Evolutionary conservation across 208 protist species (phyloP).

Genomic region (Porcisia deanei): DNA sequence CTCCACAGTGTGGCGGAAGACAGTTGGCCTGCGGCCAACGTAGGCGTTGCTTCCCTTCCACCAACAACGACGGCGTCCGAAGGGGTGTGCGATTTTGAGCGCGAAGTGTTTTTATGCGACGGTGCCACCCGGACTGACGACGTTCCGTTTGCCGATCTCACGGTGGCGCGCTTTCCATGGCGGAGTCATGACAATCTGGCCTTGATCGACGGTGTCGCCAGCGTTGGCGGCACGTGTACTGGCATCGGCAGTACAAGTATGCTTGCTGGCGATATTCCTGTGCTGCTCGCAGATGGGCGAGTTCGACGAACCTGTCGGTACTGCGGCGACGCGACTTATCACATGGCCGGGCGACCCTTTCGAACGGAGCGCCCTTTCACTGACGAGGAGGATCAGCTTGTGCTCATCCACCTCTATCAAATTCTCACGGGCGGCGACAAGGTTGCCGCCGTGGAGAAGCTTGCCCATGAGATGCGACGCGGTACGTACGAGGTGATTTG

Average conservation of each 20-base stretch:
- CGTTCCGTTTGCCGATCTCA: conserved; percentile 41
- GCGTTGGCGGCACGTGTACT: conserved; percentile 67
- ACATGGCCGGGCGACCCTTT: conserved; percentile 48
- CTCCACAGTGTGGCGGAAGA: conserved; percentile 43
- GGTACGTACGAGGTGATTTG: conserved; percentile 72
- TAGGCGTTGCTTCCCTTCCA: background rate
- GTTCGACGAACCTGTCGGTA: conserved; percentile 42
- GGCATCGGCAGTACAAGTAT: conserved; percentile 65
- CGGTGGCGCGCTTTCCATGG: conserved; percentile 54
- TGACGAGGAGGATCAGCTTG: conserved; percentile 62
- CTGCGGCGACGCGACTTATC: conserved; percentile 57
- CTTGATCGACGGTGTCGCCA: conserved; percentile 81
- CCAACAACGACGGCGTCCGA: conserved; percentile 8
- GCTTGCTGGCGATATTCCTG: background rate
- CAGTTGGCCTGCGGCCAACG: conserved; percentile 40
- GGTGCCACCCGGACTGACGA: background rate
- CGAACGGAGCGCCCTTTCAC: conserved; percentile 52
- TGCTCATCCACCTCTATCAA: conserved; percentile 68
- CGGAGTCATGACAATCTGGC: conserved; percentile 63
- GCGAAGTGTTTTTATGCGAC: conserved; percentile 24
- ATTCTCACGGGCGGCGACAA: conserved; percentile 67
- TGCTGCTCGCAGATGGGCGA: background rate
- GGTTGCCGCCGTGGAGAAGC: conserved; percentile 63
- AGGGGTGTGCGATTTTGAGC: conserved; percentile 25
- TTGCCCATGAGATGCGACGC: conserved; percentile 63